Evolutionary conservation across 768 basidiomycete species (phyloP), one percentile per base, ranked within the genome.

Genomic region (Suillus paluster): DNA sequence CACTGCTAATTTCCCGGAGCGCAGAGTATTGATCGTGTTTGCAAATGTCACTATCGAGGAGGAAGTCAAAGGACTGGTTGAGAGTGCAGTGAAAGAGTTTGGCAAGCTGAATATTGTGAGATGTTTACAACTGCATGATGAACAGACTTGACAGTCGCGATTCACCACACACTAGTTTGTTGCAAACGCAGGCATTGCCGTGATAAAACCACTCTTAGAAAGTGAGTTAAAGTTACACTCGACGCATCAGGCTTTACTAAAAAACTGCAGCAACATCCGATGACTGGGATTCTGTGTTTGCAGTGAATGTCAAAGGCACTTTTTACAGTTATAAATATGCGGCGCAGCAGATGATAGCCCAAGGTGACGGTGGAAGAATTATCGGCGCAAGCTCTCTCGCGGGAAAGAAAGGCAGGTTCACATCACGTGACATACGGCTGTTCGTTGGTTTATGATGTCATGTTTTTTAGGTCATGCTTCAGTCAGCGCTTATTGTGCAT

Each of bases 241-340:
- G 66, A 70, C n/a, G 19, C 9, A 39, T 34, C 19, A 15, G 25
- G 23, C 19, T n/a, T 41, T 39, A 30, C 27, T 27, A 4, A 11
- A 55, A 59, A 39, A 34, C 57, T 4, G 12, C 53, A 81, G 80
- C 72, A 1, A 67, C 70, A 23, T 61, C 73, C 2, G 71, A 73
- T 21, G 71, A 79, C 10, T 69, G 75, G 61, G 76, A 81, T 33
- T 61, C 64, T 21, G 49, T 75, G 11, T 63, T 78, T n/a, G 61
- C 73, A 2, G 71, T 80, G 56, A 84, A 84, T 45, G 71, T 75
- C 30, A 74, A 73, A 15, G 80, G 83, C 6, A 71, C 72, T 0
- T 73, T 82, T 64, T 67, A 81, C 19, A 75, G 74, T 55, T 80
- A 80, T 63, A 82, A 80, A 62, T 71, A 77, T 56, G 82, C 79